Percentiles rank a stretch among this genome's conserved stretches.
phyloP scores from a whole-genome alignment of 169 alveolate genomes.

The Plasmodium cynomolgi region DNA sequence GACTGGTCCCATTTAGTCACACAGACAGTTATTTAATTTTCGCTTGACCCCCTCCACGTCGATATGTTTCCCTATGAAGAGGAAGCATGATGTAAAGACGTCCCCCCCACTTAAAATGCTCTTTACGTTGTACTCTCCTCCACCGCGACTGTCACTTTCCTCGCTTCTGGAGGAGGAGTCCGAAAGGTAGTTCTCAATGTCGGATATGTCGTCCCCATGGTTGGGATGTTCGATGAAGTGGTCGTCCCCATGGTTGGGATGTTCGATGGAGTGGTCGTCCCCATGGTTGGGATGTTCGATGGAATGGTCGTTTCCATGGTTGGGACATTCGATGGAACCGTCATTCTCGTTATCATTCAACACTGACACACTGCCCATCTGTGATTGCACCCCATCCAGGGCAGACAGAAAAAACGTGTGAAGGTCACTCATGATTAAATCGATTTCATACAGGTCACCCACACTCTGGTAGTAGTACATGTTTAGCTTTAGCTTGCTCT shows the following conservation, averaged over 20 bases:
- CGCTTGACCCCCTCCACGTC: slow-evolving; percentile 23
- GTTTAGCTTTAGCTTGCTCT: slow-evolving; percentile 37
- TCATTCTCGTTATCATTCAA: background rate
- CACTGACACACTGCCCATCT: background rate
- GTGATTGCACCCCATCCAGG: background rate
- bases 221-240: background rate
- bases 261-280: no score
- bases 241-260: no score
- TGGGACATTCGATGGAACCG: background rate
- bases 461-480: slow-evolving; percentile 75
- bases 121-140: slow-evolving; percentile 29
- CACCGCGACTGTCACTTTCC: background rate
- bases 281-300: no score
- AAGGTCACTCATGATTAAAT: slow-evolving; percentile 34
- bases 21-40: slow-evolving; percentile 33
- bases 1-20: background rate
- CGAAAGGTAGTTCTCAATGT: slow-evolving; percentile 36
- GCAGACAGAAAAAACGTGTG: slow-evolving; percentile 38
- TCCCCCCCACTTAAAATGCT: slow-evolving; percentile 14
- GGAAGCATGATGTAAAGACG: slow-evolving; percentile 26
- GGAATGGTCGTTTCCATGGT: background rate
- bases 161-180: slow-evolving; percentile 44
- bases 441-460: slow-evolving; percentile 68
- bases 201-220: background rate
- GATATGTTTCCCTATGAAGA: slow-evolving; percentile 73